These are phyloP conservation scores for Neonectria punicea DNA, from an alignment of 2,329 filamentous ascomycete species.

Conservation along the genomic window DNA sequence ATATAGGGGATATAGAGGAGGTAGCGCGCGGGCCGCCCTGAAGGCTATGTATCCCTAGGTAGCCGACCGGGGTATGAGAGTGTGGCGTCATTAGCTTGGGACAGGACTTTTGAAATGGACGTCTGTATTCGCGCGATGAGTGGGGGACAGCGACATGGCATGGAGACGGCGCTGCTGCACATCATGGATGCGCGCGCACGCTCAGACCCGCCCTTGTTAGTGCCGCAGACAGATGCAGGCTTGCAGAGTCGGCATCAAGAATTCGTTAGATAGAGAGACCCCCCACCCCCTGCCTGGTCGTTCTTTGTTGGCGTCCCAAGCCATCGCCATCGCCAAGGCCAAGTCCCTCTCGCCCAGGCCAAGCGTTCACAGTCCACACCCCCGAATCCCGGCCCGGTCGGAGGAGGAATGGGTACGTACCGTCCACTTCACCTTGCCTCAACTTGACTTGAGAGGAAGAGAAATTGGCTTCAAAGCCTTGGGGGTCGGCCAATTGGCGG, in stretches of 20 bases:
- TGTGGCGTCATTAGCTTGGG: no score
- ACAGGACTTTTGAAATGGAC: no score
- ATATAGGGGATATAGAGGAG: no score
- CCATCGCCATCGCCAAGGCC: constrained; percentile 7
- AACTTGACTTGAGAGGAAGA: neutral
- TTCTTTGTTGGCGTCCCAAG: neutral
- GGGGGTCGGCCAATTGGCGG: constrained; percentile 9
- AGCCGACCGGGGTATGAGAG: no score
- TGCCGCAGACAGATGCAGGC: neutral
- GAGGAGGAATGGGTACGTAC: constrained; percentile 6
- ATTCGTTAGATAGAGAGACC: constrained; percentile 12
- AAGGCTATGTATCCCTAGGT: no score
- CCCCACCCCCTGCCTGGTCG: neutral
- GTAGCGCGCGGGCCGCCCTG: no score
- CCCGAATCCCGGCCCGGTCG: constrained; percentile 21
- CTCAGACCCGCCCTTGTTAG: constrained; percentile 18
- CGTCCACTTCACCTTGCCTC: neutral
- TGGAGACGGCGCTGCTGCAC: constrained; percentile 18
- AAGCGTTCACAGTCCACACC: constrained; percentile 13
- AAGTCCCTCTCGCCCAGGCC: constrained; percentile 14
- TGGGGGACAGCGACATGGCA: neutral
- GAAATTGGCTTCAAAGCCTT: neutral
- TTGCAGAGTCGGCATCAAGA: neutral
- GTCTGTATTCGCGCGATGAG: constrained; percentile 17
- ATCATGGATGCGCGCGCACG: constrained; percentile 25